Conservation (phyloP, 2,329 filamentous ascomycete species). For the Canariomyces notabilis region DNA sequence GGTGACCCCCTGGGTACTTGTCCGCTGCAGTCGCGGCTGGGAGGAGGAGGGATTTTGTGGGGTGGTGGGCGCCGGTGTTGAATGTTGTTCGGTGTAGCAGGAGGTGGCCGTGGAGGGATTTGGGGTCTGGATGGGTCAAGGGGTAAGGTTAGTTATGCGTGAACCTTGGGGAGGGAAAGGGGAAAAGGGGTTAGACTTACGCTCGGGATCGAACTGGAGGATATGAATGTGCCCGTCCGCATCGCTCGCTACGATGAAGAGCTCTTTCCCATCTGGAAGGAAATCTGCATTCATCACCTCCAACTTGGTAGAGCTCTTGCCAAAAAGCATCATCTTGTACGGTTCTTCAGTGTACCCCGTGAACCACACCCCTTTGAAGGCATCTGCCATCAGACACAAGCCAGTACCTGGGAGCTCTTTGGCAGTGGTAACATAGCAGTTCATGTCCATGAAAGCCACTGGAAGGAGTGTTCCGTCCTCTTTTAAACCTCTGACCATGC, state of each 20-base stretch:
- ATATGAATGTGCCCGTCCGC: conserved; percentile 82
- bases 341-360: conserved; percentile 95
- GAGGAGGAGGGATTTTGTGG: conserved; percentile 70
- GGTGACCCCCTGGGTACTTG: conserved; percentile 6
- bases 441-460: conserved; percentile 97
- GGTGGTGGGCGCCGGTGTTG: conserved; percentile 72
- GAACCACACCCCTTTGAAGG: conserved; percentile 92
- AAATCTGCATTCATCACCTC: conserved; percentile 82
- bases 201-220: conserved; percentile 90
- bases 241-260: conserved; percentile 80
- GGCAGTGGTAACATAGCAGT: conserved; percentile 81
- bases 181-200: conserved; percentile 47
- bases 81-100: conserved; percentile 86
- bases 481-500: conserved; percentile 92
- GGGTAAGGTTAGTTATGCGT: conserved; percentile 24
- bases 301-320: conserved; percentile 74
- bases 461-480: conserved; percentile 90
- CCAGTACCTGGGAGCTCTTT: conserved; percentile 81
- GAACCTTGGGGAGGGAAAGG: conserved; percentile 5
- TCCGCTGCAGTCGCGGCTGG: conserved; percentile 46
- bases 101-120: conserved; percentile 82
- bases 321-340: conserved; percentile 89
- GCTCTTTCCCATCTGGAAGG: conserved; percentile 74
- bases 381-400: conserved; percentile 82
- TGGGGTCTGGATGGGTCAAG: conserved; percentile 60